Percentiles rank a stretch among this genome's conserved stretches.
These are phyloP conservation scores for Pestalotiopsis fici DNA, from an alignment of 2,329 filamentous ascomycete genomes.

Conservation along the genomic window DNA sequence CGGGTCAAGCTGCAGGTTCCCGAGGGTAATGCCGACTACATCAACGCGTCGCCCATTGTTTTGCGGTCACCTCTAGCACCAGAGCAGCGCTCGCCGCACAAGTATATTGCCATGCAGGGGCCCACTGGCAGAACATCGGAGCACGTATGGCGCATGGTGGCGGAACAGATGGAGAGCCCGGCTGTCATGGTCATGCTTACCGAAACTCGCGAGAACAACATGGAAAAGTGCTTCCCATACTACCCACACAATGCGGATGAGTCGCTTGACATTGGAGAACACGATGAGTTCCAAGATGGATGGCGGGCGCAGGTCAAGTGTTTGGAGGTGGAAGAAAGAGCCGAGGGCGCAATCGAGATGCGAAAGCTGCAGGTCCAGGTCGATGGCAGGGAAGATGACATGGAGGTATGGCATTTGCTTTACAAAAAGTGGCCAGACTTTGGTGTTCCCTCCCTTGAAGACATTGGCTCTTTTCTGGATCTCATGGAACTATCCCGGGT, in stretches of 20 bases:
- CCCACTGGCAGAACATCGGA: slow-evolving; percentile 75
- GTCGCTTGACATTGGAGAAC: slow-evolving; percentile 60
- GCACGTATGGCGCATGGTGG: slow-evolving; percentile 96
- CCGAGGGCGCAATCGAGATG: slow-evolving; percentile 66
- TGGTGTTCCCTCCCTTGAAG: slow-evolving; percentile 71
- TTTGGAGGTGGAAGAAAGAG: slow-evolving; percentile 58
- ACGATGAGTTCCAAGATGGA: slow-evolving; percentile 64
- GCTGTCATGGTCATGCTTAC: slow-evolving; percentile 95
- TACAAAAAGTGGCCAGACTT: slow-evolving; percentile 93
- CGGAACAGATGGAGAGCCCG: slow-evolving; percentile 70
- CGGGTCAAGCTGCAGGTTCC: slow-evolving; percentile 80
- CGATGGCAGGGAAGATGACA: slow-evolving; percentile 40
- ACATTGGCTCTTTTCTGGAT: slow-evolving; percentile 67
- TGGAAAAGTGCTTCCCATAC: slow-evolving; percentile 88
- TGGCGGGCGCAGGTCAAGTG: slow-evolving; percentile 72
- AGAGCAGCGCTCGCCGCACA: slow-evolving; percentile 38
- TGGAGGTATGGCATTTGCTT: slow-evolving; percentile 74
- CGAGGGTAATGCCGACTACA: slow-evolving; percentile 72
- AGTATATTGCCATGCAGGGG: slow-evolving; percentile 93
- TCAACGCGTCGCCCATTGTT: slow-evolving; percentile 76
- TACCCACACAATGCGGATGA: slow-evolving; percentile 65
- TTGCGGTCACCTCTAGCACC: slow-evolving; percentile 47
- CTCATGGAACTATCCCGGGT: slow-evolving; percentile 68
- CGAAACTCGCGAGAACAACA: slow-evolving; percentile 75
- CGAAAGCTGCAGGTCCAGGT: slow-evolving; percentile 69